These are phyloP conservation scores for Sporothrix euskadiensis DNA, from an alignment of 2,329 filamentous ascomycete species.

Conservation along the genomic window DNA sequence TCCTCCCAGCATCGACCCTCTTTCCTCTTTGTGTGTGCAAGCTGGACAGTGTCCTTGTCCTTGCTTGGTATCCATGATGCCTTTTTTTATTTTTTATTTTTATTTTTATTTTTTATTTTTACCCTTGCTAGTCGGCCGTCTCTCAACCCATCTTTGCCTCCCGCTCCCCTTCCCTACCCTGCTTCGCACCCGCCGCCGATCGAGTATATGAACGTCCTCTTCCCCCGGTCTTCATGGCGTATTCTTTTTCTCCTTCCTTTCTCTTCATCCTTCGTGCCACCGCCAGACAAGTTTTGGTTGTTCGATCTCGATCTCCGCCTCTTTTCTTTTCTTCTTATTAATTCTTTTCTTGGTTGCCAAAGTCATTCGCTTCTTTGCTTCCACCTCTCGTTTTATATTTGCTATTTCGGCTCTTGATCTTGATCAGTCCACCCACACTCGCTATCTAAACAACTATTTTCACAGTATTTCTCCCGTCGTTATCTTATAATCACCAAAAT, in stretches of 20 bases:
- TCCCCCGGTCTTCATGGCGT: constrained; percentile 11
- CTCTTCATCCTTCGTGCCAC: constrained; percentile 29
- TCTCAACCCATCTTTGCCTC: constrained; percentile 1
- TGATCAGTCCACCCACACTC: constrained; percentile 32
- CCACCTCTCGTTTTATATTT: constrained; percentile 34
- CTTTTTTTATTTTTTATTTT: not conserved
- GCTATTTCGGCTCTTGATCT: constrained; percentile 35
- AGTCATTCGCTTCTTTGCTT: constrained; percentile 61
- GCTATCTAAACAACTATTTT: constrained; percentile 18
- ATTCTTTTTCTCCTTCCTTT: constrained; percentile 11
- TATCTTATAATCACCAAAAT: constrained; percentile 2
- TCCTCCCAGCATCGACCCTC: not conserved
- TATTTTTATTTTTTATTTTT: no score
- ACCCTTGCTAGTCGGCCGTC: not conserved
- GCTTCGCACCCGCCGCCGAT: not conserved
- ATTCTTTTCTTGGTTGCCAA: constrained; percentile 45
- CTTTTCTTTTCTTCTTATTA: constrained; percentile 28
- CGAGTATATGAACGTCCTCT: constrained; percentile 27
- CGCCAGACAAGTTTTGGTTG: constrained; percentile 26
- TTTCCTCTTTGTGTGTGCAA: constrained; percentile 2
- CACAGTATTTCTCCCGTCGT: not conserved
- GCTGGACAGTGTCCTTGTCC: not conserved
- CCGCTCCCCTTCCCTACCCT: constrained; percentile 4
- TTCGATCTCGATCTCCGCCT: constrained; percentile 17
- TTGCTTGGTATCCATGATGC: constrained; percentile 14